Evolutionary conservation across 441 rosid genomes (phyloP).

Genomic region (Erodium chrysanthum): DNA sequence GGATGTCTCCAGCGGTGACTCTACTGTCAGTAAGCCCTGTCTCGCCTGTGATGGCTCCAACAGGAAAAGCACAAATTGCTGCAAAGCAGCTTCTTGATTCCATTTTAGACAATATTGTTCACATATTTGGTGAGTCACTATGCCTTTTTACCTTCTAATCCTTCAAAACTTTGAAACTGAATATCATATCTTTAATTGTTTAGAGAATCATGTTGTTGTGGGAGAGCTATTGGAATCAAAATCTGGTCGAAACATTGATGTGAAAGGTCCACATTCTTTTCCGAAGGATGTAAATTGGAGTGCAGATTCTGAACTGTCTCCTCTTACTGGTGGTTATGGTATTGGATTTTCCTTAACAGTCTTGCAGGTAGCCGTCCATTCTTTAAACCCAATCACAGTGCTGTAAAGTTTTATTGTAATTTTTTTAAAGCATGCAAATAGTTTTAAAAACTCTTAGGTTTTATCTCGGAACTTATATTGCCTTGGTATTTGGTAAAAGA

Average conservation of each 20-base stretch:
- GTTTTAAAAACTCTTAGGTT: not conserved
- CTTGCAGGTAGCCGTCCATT: constrained; percentile 51
- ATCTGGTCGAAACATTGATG: constrained; percentile 46
- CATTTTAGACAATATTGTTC: constrained; percentile 66
- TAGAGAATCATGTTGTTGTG: constrained; percentile 87
- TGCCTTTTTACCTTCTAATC: constrained; percentile 13
- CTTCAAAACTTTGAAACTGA: constrained; percentile 21
- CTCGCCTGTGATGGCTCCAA: constrained; percentile 90
- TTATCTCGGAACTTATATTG: constrained; percentile 9
- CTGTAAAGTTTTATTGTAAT: not conserved
- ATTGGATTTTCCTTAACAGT: constrained; percentile 90
- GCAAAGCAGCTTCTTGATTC: constrained; percentile 91
- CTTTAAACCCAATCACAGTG: not conserved
- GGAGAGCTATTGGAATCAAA: constrained; percentile 86
- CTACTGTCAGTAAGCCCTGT: constrained; percentile 92
- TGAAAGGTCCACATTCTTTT: constrained; percentile 57
- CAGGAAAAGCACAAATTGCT: constrained; percentile 86
- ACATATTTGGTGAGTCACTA: constrained; percentile 67
- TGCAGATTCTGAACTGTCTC: constrained; percentile 69
- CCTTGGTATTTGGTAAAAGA: constrained; percentile 37
- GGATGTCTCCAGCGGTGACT: constrained; percentile 50
- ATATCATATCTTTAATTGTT: constrained; percentile 20
- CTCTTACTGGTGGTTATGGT: constrained; percentile 86
- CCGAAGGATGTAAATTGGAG: constrained; percentile 58
- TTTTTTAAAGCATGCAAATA: not conserved